These are phyloP conservation scores for Amyloporia xantha DNA, from an alignment of 768 basidiomycete species.

Conservation along the genomic window DNA sequence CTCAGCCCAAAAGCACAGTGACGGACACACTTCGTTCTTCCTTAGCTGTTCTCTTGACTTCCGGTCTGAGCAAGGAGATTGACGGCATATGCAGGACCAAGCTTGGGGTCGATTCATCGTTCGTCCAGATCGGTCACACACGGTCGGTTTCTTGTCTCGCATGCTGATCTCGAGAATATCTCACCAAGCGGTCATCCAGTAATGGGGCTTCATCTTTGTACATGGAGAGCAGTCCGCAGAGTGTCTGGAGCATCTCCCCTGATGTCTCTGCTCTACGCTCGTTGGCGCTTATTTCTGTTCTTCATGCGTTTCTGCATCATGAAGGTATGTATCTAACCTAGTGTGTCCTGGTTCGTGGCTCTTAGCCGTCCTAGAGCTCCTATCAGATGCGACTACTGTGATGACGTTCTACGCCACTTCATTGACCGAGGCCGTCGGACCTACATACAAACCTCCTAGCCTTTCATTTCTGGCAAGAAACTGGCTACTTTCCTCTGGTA, in stretches of 20 bases:
- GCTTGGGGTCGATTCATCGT: conserved; percentile 41
- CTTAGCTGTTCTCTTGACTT: conserved; percentile 60
- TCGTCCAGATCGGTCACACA: not conserved
- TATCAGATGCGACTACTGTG: conserved; percentile 64
- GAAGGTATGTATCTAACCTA: conserved; percentile 43
- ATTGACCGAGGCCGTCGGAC: conserved; percentile 54
- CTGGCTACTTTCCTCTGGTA: conserved; percentile 76
- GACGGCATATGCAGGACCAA: conserved; percentile 61
- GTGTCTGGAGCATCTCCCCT: conserved; percentile 69
- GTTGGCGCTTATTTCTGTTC: conserved; percentile 56
- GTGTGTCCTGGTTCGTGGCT: not conserved
- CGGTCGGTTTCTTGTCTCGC: conserved; percentile 3
- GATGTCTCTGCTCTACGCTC: conserved; percentile 64
- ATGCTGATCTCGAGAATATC: too few relatives aligned
- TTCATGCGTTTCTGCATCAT: conserved; percentile 67
- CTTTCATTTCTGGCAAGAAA: conserved; percentile 63
- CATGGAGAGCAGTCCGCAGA: conserved; percentile 29
- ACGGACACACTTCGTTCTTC: conserved; percentile 52
- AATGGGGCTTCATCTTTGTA: too few relatives aligned
- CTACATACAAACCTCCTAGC: conserved; percentile 57
- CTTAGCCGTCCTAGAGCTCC: not conserved
- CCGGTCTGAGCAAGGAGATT: conserved; percentile 61
- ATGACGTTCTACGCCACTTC: conserved; percentile 78
- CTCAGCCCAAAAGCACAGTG: conserved; percentile 28
- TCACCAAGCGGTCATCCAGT: too few relatives aligned